These are phyloP conservation scores for Penstemon davidsonii DNA, from an alignment of 257 asterid genomes.

Conservation along the genomic window DNA sequence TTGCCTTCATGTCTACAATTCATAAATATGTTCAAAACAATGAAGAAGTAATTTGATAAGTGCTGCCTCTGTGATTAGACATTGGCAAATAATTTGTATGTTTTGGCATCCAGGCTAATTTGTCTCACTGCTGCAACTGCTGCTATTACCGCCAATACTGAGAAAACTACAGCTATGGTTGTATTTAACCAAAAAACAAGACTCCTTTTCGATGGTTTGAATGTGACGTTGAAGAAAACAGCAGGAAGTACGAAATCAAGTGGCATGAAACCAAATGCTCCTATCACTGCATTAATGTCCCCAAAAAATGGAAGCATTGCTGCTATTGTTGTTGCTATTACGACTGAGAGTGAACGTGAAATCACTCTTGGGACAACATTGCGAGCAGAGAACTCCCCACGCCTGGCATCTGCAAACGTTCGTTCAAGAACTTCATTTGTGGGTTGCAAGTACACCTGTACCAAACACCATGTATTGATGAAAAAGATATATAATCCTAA, in stretches of 20 bases:
- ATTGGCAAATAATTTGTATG: conserved; percentile 66
- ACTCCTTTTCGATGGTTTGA: conserved; percentile 65
- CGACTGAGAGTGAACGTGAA: conserved; percentile 61
- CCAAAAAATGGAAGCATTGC: conserved; percentile 95
- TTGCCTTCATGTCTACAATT: too few species aligned
- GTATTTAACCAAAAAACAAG: conserved; percentile 59
- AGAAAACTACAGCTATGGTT: conserved; percentile 58
- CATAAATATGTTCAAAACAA: too few species aligned
- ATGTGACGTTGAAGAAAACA: conserved; percentile 77
- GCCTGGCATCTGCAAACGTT: conserved; percentile 58
- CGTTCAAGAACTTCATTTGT: conserved; percentile 82
- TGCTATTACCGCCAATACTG: conserved; percentile 55
- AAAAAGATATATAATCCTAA: neutral
- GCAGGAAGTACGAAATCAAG: conserved; percentile 86
- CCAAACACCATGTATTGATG: neutral
- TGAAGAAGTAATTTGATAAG: too few species aligned
- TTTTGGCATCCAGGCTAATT: conserved; percentile 77
- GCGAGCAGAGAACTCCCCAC: conserved; percentile 60
- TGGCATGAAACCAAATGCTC: conserved; percentile 92
- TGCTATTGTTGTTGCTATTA: conserved; percentile 61
- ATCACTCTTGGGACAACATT: conserved; percentile 71
- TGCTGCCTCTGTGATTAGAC: conserved; percentile 30
- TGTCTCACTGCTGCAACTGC: conserved; percentile 91
- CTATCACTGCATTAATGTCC: conserved; percentile 72
- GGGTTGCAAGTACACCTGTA: conserved; percentile 87